Evolutionary conservation across 164 flowering plant genomes (phyloP).

Genomic region (Akebia trifoliata): DNA sequence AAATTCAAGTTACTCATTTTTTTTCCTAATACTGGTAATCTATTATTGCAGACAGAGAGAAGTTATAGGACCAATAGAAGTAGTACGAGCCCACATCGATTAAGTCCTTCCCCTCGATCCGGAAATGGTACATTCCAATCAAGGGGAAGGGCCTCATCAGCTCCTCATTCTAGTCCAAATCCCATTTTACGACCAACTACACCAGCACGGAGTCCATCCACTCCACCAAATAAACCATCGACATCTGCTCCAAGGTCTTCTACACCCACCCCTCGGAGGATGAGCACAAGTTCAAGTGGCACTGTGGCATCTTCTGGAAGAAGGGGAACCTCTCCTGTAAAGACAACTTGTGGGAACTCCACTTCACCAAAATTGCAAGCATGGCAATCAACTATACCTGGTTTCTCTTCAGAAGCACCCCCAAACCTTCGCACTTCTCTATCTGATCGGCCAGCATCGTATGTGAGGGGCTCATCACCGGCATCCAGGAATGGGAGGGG

Average conservation of each 20-base stretch:
- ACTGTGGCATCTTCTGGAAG: conserved; percentile 36
- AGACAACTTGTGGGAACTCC: conserved; percentile 70
- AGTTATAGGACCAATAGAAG: conserved; percentile 65
- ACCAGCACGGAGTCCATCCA: conserved; percentile 67
- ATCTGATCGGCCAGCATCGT: conserved; percentile 80
- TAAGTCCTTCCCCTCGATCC: conserved; percentile 83
- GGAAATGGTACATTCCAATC: conserved; percentile 39
- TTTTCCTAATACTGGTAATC: background rate
- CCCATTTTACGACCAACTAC: conserved; percentile 37
- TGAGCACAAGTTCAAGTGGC: conserved; percentile 60
- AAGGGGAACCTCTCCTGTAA: conserved; percentile 72
- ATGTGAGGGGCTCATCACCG: conserved; percentile 89
- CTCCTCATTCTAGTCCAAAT: conserved; percentile 62
- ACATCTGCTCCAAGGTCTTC: conserved; percentile 60
- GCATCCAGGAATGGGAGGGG: conserved; percentile 82
- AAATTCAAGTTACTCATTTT: background rate
- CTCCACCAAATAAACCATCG: conserved; percentile 63
- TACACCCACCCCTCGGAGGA: conserved; percentile 65
- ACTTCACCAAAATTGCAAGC: conserved; percentile 79
- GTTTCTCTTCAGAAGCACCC: conserved; percentile 85
- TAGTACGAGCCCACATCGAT: conserved; percentile 88
- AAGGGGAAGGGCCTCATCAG: conserved; percentile 70
- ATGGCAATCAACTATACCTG: conserved; percentile 89
- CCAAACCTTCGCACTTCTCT: conserved; percentile 96
- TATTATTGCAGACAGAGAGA: conserved; percentile 62